Evolutionary conservation across 1,284 basidiomycete species (phyloP).

Genomic region (Trichosporon sp.): DNA sequence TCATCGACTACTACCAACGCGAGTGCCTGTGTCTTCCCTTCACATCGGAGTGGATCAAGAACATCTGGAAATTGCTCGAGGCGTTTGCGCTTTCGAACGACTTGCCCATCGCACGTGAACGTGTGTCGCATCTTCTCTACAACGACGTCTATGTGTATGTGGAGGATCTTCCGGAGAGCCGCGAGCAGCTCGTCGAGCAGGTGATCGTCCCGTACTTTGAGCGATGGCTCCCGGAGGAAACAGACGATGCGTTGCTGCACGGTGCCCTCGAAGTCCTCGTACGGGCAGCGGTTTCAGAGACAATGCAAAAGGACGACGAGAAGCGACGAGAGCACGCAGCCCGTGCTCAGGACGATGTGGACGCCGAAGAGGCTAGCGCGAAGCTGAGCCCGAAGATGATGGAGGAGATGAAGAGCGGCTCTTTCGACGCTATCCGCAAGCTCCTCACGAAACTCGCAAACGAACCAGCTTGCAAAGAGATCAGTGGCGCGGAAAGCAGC

Average conservation of each 20-base stretch:
- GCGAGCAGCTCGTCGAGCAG: conserved; percentile 43
- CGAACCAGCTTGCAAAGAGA: conserved; percentile 27
- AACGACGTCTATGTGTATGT: conserved; percentile 47
- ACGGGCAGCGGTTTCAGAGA: conserved; percentile 46
- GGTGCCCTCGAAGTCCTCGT: conserved; percentile 43
- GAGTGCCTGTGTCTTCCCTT: conserved; percentile 50
- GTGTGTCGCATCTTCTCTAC: conserved; percentile 45
- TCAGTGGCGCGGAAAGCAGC: background rate
- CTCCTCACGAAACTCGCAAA: conserved; percentile 43
- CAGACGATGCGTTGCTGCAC: conserved; percentile 40
- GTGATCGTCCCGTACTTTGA: conserved; percentile 50
- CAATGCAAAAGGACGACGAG: conserved; percentile 44
- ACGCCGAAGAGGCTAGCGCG: conserved; percentile 32
- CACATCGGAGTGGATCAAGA: conserved; percentile 50
- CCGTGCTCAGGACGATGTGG: conserved; percentile 22
- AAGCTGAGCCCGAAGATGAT: conserved; percentile 27
- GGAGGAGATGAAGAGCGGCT: conserved; percentile 30
- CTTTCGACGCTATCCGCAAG: conserved; percentile 41
- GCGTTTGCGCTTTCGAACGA: conserved; percentile 42
- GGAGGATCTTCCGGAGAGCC: conserved; percentile 44
- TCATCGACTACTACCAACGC: conserved; percentile 50
- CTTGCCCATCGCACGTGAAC: conserved; percentile 32
- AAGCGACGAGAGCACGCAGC: conserved; percentile 24
- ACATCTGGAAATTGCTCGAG: conserved; percentile 48
- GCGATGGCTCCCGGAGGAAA: conserved; percentile 40